Evolutionary conservation across 768 basidiomycete genomes (phyloP).

Genomic region (Cystofilobasidium macerans): DNA sequence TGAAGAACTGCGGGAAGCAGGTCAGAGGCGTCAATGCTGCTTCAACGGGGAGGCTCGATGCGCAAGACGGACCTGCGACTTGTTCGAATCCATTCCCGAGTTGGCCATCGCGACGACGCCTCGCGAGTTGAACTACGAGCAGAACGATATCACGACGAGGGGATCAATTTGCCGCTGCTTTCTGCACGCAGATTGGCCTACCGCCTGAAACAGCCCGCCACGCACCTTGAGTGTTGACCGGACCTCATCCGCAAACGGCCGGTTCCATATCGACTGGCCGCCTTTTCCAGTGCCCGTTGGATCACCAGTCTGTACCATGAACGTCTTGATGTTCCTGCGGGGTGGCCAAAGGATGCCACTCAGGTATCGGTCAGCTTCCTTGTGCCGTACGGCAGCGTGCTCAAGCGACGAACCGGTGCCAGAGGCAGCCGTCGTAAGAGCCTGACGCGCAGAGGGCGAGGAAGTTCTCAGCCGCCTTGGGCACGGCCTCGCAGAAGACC

Average conservation of each 20-base stretch:
- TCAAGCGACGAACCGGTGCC: constrained; percentile 48
- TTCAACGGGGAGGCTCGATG: constrained; percentile 36
- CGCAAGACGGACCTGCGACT: constrained; percentile 41
- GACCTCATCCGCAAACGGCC: constrained; percentile 81
- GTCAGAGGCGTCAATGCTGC: constrained; percentile 39
- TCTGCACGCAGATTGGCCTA: neutral
- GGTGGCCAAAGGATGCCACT: neutral
- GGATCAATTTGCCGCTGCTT: too few species aligned
- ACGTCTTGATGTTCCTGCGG: constrained; percentile 79
- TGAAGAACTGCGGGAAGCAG: constrained; percentile 55
- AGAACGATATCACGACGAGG: too few species aligned
- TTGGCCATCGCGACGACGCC: constrained; percentile 98
- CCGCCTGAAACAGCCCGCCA: neutral
- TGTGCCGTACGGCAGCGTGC: neutral
- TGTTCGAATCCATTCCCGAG: constrained; percentile 85
- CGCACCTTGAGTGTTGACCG: constrained; percentile 82
- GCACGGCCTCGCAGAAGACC: constrained; percentile 92
- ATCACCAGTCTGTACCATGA: constrained; percentile 66
- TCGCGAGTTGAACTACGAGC: constrained; percentile 73
- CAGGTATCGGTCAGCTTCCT: neutral
- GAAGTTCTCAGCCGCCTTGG: constrained; percentile 96
- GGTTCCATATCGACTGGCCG: constrained; percentile 93
- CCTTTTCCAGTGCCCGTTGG: constrained; percentile 76
- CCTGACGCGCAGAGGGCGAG: constrained; percentile 83
- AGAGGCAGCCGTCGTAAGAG: constrained; percentile 71